Conservation (phyloP, 495 filamentous ascomycete genomes). For the Geoglossum glabrum region DNA sequence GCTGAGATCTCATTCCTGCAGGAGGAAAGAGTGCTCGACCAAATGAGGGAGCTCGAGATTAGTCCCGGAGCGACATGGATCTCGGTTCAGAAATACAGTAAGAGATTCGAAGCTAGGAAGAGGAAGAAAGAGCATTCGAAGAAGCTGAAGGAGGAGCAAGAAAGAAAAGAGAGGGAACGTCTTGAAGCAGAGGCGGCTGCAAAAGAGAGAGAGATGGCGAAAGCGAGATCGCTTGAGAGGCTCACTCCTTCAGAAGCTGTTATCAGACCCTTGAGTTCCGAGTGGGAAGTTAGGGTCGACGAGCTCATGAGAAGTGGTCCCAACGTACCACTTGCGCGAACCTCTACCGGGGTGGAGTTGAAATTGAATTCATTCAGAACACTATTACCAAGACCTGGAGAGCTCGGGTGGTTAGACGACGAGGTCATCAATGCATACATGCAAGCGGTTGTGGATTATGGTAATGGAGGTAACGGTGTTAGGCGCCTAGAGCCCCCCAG, state of each 20-base stretch:
- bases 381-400: slow-evolving; percentile 22
- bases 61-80: neutral
- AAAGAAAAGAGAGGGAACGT: neutral
- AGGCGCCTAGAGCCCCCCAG: slow-evolving; percentile 33
- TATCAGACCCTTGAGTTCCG: slow-evolving; percentile 23
- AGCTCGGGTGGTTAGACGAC: slow-evolving; percentile 46
- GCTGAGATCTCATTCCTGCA: neutral
- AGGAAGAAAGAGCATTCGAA: neutral
- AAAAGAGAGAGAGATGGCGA: neutral
- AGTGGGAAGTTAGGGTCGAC: slow-evolving; percentile 25
- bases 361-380: slow-evolving; percentile 39
- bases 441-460: slow-evolving; percentile 30
- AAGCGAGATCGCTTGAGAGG: neutral
- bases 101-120: neutral
- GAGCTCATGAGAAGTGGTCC: slow-evolving; percentile 15
- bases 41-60: neutral
- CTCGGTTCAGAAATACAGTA: neutral
- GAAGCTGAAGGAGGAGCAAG: neutral
- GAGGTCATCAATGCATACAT: slow-evolving; percentile 31
- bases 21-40: neutral
- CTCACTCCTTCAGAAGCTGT: slow-evolving; percentile 9
- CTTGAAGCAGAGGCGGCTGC: neutral
- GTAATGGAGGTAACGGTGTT: slow-evolving; percentile 16
- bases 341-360: slow-evolving; percentile 34
- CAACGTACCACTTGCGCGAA: slow-evolving; percentile 21